Evolutionary conservation across 352 stramenopile genomes (phyloP), one percentile per base, ranked within the genome.

Genomic region (Phytophthora quininea): DNA sequence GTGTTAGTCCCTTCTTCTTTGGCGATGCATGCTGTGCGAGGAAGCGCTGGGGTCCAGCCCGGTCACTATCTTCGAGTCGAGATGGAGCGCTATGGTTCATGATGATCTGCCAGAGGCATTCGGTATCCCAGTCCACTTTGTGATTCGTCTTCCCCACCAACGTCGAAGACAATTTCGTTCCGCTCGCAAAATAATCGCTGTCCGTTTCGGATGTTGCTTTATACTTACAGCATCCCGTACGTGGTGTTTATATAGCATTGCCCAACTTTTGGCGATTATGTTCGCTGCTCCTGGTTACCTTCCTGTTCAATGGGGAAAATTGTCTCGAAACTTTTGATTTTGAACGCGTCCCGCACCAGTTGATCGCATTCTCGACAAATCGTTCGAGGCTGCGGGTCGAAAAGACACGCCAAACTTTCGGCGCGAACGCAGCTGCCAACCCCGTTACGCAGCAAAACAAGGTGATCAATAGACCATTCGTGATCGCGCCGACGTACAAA

Each of bases 321-420:
- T 10, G 67, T 79, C 62, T 84, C 76, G 35, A 54, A 64, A 14
- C 57, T 74, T 9, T 59, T 69, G 10, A 66, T 69, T 10, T 66
- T 65, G 30, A 51, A 49, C 14, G 56, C 58, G 19, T 73, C 65
- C 11, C 54, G 29, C 24, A 61, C 55, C 35, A 86, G 62, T 38
- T 64, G 70, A 62, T 89, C 81, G 10, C 82, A 66, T 45, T 90
- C 79, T 0, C 77, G 65, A 59, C 74, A 84, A 50, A 89, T 86
- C 12, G 79, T 84, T 8, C 77, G 66, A 1, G 81, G 70, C 2
- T 73, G 67, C 3, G 81, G 81, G 1, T 57, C 40, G 37, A 90
- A 67, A 84, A 57, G 2, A 88, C 65, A 2, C 65, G 58, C 65
- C 61, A 76, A 5, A 72, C 69, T 5, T 74, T 78, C 1, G 68